Conservation (phyloP, 169 alveolate species). For the Plasmodium fragile region DNA sequence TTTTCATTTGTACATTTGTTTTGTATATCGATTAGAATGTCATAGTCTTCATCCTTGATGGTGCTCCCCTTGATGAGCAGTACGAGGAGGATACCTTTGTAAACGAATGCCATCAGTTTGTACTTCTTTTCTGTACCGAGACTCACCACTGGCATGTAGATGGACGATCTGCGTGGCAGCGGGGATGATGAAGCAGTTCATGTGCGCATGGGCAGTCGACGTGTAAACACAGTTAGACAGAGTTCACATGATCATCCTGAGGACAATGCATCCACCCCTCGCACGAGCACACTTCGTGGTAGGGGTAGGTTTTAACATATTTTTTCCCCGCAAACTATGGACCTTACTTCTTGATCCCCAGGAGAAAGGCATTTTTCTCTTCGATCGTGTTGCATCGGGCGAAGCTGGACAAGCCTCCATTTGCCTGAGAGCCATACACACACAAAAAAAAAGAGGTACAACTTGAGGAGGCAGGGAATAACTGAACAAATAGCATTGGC, state of each 20-base stretch:
- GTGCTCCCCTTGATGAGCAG: conserved; percentile 49
- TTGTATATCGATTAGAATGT: conserved; percentile 42
- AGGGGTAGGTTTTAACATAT: background rate
- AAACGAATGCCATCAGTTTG: conserved; percentile 54
- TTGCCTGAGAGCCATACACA: conserved; percentile 9
- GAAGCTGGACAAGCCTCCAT: conserved; percentile 72
- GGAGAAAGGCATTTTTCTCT: conserved; percentile 42
- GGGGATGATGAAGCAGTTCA: background rate
- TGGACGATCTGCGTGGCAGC: conserved; percentile 13
- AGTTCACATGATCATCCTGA: background rate
- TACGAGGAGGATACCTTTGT: conserved; percentile 32
- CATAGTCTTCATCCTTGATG: conserved; percentile 67
- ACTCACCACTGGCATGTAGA: conserved; percentile 63
- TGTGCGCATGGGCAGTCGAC: background rate
- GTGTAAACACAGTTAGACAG: background rate
- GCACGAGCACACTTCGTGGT: background rate
- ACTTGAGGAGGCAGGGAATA: background rate
- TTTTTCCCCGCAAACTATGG: background rate
- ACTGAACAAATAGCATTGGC: background rate
- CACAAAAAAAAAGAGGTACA: background rate
- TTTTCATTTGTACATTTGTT: conserved; percentile 63
- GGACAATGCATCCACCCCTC: background rate
- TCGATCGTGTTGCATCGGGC: conserved; percentile 61
- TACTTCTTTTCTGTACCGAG: conserved; percentile 32
- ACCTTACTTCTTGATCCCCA: conserved; percentile 66